Base-by-base conservation (phyloP, 805 yeast species). In the Kodamaea fukazawae region DNA sequence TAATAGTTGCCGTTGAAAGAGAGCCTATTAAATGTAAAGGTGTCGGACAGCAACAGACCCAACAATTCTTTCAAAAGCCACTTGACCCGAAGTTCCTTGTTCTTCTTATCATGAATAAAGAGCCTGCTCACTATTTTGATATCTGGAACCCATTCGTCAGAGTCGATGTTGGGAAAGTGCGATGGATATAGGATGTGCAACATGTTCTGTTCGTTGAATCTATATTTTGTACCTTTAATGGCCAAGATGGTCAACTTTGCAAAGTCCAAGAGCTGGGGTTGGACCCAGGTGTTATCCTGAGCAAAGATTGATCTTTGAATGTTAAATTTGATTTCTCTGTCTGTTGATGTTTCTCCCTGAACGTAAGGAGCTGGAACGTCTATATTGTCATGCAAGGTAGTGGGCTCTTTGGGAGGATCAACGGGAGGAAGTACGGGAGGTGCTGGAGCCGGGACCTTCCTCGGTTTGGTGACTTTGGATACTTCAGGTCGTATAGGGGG, bases 181-280 rank as follows among this genome's bases (percentile, higher is more conserved):
- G 66, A 66, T 10, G 75, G 75, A 46, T 70, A 70, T 12, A 68
- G 51, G 22, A 70, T 68, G 40, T 70, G 74, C 30, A 68, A 52
- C 60, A 67, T 60, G 40, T 66, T 68, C 42, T 69, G 75, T 38
- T 67, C 73, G 33, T 55, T 60, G 39, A 67, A 57, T 16, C 51
- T 44, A 48, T 65, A 66, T 27, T 57, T 47, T 4, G 61, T 49
- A 5, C 74, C 74, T 43, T 67, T 70, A n/a, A 69, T 61, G 18
- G 71, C 72, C 34, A 61, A 38, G 17, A 65, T 63, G 1, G 73
- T 63, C 39, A 70, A 57, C 39, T 65, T 66, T 14, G 75, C 70
- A 25, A 45, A 58, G 20, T 60, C 58, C 10, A 67, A 31, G 4
- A 70, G 56, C 25, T 59, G 62, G 12, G 53, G 45, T 43, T 67